Evolutionary conservation across 768 basidiomycete genomes (phyloP), one percentile per base, ranked within the genome.

Genomic region (Auricularia sp.): DNA sequence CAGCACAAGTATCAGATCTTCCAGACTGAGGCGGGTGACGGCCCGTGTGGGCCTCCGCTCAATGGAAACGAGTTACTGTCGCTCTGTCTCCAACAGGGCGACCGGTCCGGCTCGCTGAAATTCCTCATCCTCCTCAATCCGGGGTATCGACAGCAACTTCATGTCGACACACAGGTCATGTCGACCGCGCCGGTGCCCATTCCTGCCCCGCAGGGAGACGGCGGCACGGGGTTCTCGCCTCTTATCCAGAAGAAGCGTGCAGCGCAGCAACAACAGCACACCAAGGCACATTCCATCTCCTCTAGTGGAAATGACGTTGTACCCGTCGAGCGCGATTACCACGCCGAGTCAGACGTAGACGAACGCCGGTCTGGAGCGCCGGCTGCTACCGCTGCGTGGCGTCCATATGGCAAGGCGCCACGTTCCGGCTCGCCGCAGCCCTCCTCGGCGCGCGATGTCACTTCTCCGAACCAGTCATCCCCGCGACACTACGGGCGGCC

Each of bases 11-110:
- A 88, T 72, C 84, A 87, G 33, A 88, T 98, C 64, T 94, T 91
- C 78, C 88, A 86, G 67, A 96, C 94, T 0, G 90, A 92, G 75
- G 88, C 97, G 70, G 91, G 90, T 65, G 82, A 84, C 34, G 88
- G 80, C 68, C 88, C 89, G 18, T 82, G 89, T 54, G 85, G 90
- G 3, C 86, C 86, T 14, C 84, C 93, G 6, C 76, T 97, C 37
- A 76, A 82, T 13, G 84, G 89, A 67, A 87, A 92, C 35, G 79
- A 78, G 66, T 77, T 98, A 5, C 82, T 90, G 70, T 80, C 83
- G 18, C 80, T 94, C 42, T 93, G 92, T 73, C 79, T 80, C 64
- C 80, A 85, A 51, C 76, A 82, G 7, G 92, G 90, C 44, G 94
- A 97, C 74, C 77, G 82, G 34, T 87, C 81, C 71, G 92, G 92